Percentiles rank a stretch among this genome's conserved stretches.
Evolutionary conservation across 345 rosid genomes (phyloP).

Genomic region (Jatropha curcas): DNA sequence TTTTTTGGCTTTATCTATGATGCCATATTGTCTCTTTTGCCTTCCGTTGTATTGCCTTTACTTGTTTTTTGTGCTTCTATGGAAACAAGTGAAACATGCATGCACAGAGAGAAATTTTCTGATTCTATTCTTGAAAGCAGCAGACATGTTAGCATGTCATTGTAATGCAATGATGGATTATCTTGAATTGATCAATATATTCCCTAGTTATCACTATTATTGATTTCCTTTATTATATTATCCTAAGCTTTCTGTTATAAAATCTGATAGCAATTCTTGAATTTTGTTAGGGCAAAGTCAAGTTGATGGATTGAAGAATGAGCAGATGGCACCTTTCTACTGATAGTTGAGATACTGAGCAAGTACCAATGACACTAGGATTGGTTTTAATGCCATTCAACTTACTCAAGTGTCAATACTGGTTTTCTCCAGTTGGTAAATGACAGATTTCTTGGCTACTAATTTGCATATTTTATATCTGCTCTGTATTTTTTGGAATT

Average conservation of each 20-base stretch:
- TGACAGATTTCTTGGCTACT: neutral
- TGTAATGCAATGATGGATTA: neutral
- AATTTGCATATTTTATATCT: too few species aligned
- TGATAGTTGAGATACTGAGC: conserved; percentile 15
- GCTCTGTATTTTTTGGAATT: neutral
- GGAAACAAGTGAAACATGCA: neutral
- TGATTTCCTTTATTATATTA: neutral
- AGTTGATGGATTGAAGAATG: conserved; percentile 31
- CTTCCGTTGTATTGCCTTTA: neutral
- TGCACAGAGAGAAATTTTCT: neutral
- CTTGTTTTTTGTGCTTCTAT: neutral
- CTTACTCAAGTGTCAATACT: neutral
- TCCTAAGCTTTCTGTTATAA: neutral
- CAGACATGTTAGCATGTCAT: neutral
- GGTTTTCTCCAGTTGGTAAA: conserved; percentile 1
- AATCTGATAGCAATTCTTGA: conserved; percentile 8
- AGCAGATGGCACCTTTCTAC: conserved; percentile 23
- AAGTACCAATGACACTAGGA: neutral
- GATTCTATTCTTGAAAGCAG: neutral
- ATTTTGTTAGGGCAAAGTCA: conserved; percentile 41
- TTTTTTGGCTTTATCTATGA: neutral
- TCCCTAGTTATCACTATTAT: neutral
- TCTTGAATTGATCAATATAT: neutral
- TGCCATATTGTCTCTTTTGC: neutral
- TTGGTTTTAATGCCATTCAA: neutral